These are phyloP conservation scores for Licmophora abbreviata DNA, from an alignment of 108 stramenopile genomes.

Conservation along the genomic window DNA sequence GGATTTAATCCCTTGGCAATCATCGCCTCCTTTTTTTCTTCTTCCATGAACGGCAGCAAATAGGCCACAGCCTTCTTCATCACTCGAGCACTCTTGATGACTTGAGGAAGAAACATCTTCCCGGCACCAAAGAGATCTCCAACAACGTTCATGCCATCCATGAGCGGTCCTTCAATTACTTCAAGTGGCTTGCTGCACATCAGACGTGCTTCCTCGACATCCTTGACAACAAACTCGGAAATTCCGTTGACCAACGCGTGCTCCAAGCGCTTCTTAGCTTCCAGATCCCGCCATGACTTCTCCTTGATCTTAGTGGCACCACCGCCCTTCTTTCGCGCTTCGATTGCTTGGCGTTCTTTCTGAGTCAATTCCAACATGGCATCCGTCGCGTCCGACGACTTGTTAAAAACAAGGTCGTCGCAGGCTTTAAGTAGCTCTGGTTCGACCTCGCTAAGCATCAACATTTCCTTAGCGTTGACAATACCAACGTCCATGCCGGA, in stretches of 20 bases:
- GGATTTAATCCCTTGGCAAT: slow-evolving; percentile 84
- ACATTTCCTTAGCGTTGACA: slow-evolving; percentile 95
- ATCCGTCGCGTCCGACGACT: slow-evolving; percentile 86
- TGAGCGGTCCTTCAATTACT: slow-evolving; percentile 99
- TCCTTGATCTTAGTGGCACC: slow-evolving; percentile 52
- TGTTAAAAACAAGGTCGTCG: slow-evolving; percentile 89
- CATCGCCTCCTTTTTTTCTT: slow-evolving; percentile 90
- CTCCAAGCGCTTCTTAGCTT: slow-evolving; percentile 85
- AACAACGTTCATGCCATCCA: slow-evolving; percentile 99
- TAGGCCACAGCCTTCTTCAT: slow-evolving; percentile 99
- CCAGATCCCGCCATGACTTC: slow-evolving; percentile 80
- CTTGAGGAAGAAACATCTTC: slow-evolving; percentile 99
- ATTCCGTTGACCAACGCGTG: slow-evolving; percentile 98
- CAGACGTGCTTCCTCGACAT: slow-evolving; percentile 87
- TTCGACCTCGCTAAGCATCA: slow-evolving; percentile 79
- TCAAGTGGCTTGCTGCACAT: slow-evolving; percentile 72
- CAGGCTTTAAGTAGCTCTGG: slow-evolving; percentile 67
- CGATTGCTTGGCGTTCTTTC: slow-evolving; percentile 76
- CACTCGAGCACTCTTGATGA: slow-evolving; percentile 99
- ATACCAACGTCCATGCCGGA: slow-evolving; percentile 99
- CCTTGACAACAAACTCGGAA: slow-evolving; percentile 84
- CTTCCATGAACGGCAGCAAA: slow-evolving; percentile 98
- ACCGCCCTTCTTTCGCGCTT: slow-evolving; percentile 77
- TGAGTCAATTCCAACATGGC: slow-evolving; percentile 84
- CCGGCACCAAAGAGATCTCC: slow-evolving; percentile 99